Evolutionary conservation across 2,329 filamentous ascomycete species (phyloP), one percentile per base, ranked within the genome.

Genomic region (Periconia digitata): DNA sequence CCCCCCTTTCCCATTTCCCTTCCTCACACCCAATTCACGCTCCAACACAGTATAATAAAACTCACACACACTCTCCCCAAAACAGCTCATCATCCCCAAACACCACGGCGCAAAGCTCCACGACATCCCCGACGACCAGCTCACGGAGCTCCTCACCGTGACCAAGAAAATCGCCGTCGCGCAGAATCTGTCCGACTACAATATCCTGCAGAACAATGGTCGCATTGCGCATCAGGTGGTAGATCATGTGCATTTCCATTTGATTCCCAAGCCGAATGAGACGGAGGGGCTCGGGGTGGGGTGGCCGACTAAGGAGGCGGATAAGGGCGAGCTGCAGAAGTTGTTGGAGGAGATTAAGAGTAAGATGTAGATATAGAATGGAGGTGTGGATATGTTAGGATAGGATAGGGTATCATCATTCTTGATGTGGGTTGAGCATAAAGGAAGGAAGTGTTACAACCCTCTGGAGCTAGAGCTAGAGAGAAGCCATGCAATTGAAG

Each of bases 171-270:
- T 99, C 40, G 91, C 87, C 41, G 73, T 78, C 17, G 92, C 91
- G 22, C 85, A 83, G 3, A 89, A 89, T 32, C 85, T 87, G 3
- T 76, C 79, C 43, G 82, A 97, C 72, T 99, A 90, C 79, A 99
- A 99, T 68, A 82, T 99, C 41, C 77, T 99, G 50, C 94, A 99
- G 77, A 99, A 99, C 76, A 99, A 99, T 67, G 94, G 94, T 44
- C 79, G 83, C 18, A 83, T 92, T 64, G 94, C 94, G 16, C 94
- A 99, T 73, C 94, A 97, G 76, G 79, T 87, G 55, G 92, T 99
- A 53, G 87, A 90, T 59, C 94, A 99, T 76, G 92, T 94, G 59
- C 92, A 96, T 71, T 92, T 99, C 74, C 94, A 99, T 69, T 86
- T 97, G 84, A 99, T 99, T 54, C 94, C 94, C 29, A 99, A 99